Evolutionary conservation across 371 early-diverging fungal species (phyloP).

Genomic region (Syncephalastrum monosporum): DNA sequence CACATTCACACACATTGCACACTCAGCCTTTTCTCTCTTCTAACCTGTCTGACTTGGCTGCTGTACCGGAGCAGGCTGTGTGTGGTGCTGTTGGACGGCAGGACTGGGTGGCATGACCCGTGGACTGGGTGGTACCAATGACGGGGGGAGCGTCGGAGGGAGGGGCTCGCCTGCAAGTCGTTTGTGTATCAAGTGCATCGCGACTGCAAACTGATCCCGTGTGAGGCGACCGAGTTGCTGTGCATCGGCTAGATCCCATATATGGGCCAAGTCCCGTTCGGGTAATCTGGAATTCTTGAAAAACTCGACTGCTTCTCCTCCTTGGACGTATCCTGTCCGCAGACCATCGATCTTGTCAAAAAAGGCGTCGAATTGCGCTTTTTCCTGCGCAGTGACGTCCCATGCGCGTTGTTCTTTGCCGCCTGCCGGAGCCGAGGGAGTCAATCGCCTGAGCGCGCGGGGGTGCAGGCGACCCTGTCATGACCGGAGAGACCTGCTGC

Average conservation of each 20-base stretch:
- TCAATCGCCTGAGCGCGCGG: constrained; percentile 29
- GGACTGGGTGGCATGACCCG: constrained; percentile 1
- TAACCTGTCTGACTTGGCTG: neutral
- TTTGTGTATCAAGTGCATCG: constrained; percentile 89
- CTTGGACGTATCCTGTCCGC: constrained; percentile 26
- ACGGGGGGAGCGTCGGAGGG: constrained; percentile 66
- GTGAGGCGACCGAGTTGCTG: constrained; percentile 77
- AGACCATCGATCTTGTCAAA: constrained; percentile 71
- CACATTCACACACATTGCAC: neutral
- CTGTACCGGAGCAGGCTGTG: neutral
- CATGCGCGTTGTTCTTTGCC: constrained; percentile 38
- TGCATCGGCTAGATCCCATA: constrained; percentile 84
- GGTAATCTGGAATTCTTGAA: constrained; percentile 82
- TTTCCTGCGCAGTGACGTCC: constrained; percentile 72
- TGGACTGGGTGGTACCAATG: constrained; percentile 39
- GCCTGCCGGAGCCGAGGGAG: constrained; percentile 26
- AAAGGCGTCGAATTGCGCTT: constrained; percentile 63
- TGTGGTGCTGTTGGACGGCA: constrained; percentile 1
- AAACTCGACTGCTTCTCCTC: constrained; percentile 73
- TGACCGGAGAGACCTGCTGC: constrained; percentile 9
- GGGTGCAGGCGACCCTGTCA: constrained; percentile 10
- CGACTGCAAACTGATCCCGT: constrained; percentile 91
- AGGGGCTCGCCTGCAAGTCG: constrained; percentile 71
- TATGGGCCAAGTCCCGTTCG: constrained; percentile 69
- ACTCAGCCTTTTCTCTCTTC: neutral